These are phyloP conservation scores for Zymoseptoria crescenta DNA, from an alignment of 2,329 filamentous ascomycete species.

Conservation along the genomic window DNA sequence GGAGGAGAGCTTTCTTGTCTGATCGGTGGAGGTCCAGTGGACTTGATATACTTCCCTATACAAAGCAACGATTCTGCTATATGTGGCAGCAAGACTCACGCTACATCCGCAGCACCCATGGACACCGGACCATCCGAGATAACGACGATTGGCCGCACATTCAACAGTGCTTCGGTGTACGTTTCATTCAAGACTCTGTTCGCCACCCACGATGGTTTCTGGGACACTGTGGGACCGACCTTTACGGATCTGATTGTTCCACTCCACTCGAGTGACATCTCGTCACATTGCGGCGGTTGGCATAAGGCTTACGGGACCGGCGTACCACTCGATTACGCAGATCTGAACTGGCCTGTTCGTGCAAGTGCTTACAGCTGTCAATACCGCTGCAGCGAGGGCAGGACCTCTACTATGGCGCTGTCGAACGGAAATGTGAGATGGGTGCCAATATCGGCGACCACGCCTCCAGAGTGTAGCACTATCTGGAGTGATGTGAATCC, in stretches of 20 bases:
- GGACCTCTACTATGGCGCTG: too few relatives aligned
- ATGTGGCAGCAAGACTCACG: too few relatives aligned
- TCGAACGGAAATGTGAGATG: too few relatives aligned
- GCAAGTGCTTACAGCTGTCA: slow-evolving; percentile 19
- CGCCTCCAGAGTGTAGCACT: slow-evolving; percentile 10
- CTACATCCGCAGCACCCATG: not conserved
- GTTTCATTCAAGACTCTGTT: slow-evolving; percentile 18
- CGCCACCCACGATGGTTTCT: slow-evolving; percentile 13
- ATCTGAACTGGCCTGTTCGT: slow-evolving; percentile 22
- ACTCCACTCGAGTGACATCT: slow-evolving; percentile 10
- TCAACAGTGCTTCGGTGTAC: slow-evolving; percentile 17
- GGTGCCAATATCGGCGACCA: slow-evolving; percentile 13
- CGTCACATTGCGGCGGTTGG: slow-evolving; percentile 18
- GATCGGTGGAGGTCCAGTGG: too few relatives aligned
- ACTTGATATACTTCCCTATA: slow-evolving; percentile 2
- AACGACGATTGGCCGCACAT: slow-evolving; percentile 17
- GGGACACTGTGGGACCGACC: slow-evolving; percentile 13
- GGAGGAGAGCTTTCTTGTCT: too few relatives aligned
- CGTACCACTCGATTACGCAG: slow-evolving; percentile 18
- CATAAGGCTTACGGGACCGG: slow-evolving; percentile 4
- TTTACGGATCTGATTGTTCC: slow-evolving; percentile 17
- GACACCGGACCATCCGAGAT: not conserved
- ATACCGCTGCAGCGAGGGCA: too few relatives aligned
- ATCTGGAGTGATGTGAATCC: slow-evolving; percentile 21
- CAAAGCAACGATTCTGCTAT: too few relatives aligned